Evolutionary conservation across 805 yeast genomes (phyloP), one percentile per base, ranked within the genome.

Genomic region (Starmera caribaea): DNA sequence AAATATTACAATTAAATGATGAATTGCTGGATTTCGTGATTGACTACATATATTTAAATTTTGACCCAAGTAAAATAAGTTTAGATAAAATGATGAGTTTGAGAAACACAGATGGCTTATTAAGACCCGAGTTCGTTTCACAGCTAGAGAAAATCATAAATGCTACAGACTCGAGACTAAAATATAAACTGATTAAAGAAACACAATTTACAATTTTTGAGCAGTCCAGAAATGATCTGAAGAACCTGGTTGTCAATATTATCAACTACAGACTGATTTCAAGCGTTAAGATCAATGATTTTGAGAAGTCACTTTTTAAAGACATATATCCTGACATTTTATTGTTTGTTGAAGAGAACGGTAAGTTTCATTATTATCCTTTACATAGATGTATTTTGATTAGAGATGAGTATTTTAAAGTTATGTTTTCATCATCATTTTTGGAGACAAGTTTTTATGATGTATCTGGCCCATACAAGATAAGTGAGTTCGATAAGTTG

Each of bases 381-480:
- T 76, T 69, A 5, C 84, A 84, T 55, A 64, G 78, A 33, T 68
- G 83, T 1, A 69, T 83, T 37, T 53, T 84, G 17, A 57, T 69
- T 5, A 59, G 88, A 32, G 72, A 83, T 3, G 81, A 74, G 34
- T 83, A 79, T 55, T 84, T 74, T 50, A 73, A 68, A 38, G 68
- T 76, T 3, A 71, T 82, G 79, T 76, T 84, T 51, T 54, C 63
- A 9, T 76, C 84, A 2, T 54, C 67, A 2, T 73, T 73, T 41
- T 42, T 52, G 4, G 76, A 71, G 40, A 50, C 54, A 5, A 45
- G 41, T 12, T 41, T 40, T 16, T 51, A 44, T 36, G 30, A 41
- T 4, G 33, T 40, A 4, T 30, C 39, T 10, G 46, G 45, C n/a
- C 16, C 37, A 1, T 34, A 46, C 8, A 32, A 44, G 4, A 42